These are phyloP conservation scores for Cutaneotrichosporon arboriforme DNA, from an alignment of 1,284 basidiomycete genomes.

Conservation along the genomic window DNA sequence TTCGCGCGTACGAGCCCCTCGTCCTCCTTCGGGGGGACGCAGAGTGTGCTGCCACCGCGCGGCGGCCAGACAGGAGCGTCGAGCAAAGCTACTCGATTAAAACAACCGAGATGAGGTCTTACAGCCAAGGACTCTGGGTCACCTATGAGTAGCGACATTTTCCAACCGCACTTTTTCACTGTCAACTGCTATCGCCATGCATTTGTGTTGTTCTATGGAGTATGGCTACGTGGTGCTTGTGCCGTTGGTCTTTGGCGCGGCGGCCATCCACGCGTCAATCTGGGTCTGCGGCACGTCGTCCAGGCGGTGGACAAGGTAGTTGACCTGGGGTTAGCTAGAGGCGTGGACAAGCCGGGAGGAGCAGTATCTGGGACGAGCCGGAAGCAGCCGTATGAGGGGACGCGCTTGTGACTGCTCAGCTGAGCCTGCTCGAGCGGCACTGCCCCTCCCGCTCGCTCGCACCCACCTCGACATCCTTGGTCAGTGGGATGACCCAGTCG, in stretches of 20 bases:
- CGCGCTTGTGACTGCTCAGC: too few relatives aligned
- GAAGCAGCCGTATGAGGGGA: too few relatives aligned
- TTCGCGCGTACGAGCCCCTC: slow-evolving; percentile 21
- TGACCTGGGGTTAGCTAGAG: slow-evolving; percentile 62
- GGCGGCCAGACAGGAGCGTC: slow-evolving; percentile 40
- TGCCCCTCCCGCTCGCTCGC: background rate
- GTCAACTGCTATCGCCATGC: background rate
- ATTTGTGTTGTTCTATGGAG: background rate
- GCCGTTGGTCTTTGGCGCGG: background rate
- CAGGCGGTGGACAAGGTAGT: slow-evolving; percentile 78
- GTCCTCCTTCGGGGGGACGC: background rate
- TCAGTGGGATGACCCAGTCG: slow-evolving; percentile 91
- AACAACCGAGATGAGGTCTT: slow-evolving; percentile 39
- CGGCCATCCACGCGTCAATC: slow-evolving; percentile 59
- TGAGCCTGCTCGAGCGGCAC: too few relatives aligned
- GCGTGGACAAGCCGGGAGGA: too few relatives aligned
- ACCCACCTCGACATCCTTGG: slow-evolving; percentile 94
- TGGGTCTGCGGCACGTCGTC: slow-evolving; percentile 73
- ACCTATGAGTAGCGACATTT: slow-evolving; percentile 41
- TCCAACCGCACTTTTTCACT: background rate
- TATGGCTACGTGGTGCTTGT: background rate
- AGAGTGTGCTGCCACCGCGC: slow-evolving; percentile 16
- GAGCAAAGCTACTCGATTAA: slow-evolving; percentile 34
- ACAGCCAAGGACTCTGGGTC: slow-evolving; percentile 37
- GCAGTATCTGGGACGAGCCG: too few relatives aligned